These are phyloP conservation scores for Aspergillus tamarii DNA, from an alignment of 2,329 filamentous ascomycete genomes.

Conservation along the genomic window DNA sequence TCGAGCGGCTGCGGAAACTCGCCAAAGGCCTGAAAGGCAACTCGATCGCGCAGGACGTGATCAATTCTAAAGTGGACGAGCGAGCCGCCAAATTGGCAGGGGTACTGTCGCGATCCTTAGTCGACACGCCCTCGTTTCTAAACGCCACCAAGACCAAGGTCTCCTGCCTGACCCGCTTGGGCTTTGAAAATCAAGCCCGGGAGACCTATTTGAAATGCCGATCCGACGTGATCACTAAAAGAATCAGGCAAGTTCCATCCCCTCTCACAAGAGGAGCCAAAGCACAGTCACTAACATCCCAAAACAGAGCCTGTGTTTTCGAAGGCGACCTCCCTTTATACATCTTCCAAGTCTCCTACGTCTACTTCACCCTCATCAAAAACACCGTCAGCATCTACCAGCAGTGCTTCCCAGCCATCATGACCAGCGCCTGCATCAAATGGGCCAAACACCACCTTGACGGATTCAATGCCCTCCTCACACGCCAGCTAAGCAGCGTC, in stretches of 20 bases:
- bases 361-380: slow-evolving; percentile 91
- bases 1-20: slow-evolving; percentile 82
- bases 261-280: background rate
- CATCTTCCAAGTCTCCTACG: slow-evolving; percentile 92
- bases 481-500: slow-evolving; percentile 83
- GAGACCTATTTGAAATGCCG: slow-evolving; percentile 84
- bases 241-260: slow-evolving; percentile 67
- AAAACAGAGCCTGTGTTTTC: slow-evolving; percentile 82
- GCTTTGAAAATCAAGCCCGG: slow-evolving; percentile 86
- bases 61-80: slow-evolving; percentile 88
- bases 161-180: slow-evolving; percentile 80
- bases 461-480: slow-evolving; percentile 81
- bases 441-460: slow-evolving; percentile 98
- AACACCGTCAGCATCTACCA: slow-evolving; percentile 93
- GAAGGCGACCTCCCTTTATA: slow-evolving; percentile 91
- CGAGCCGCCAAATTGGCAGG: slow-evolving; percentile 75
- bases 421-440: slow-evolving; percentile 93
- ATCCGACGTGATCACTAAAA: slow-evolving; percentile 75
- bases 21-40: slow-evolving; percentile 83
- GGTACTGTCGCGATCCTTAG: slow-evolving; percentile 75
- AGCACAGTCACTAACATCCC: slow-evolving; percentile 26
- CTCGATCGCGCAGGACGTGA: slow-evolving; percentile 83
- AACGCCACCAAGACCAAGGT: slow-evolving; percentile 80
- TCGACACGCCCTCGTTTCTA: slow-evolving; percentile 75
- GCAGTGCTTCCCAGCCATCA: slow-evolving; percentile 77